Conservation (phyloP, 352 stramenopile genomes). For the Globisporangium emineosum region DNA sequence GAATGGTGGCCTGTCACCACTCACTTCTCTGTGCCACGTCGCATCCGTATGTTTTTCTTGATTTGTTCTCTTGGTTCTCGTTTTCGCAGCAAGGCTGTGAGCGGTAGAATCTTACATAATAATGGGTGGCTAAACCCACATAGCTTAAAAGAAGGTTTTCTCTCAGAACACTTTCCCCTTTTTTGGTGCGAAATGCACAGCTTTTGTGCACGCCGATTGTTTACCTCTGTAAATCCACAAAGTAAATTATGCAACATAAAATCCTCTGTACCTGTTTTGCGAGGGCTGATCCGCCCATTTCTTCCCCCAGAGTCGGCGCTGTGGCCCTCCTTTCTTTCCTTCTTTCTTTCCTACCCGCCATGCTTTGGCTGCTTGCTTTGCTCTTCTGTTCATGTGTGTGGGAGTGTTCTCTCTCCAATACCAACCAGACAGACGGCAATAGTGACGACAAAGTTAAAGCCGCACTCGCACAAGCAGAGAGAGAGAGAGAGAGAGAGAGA, state of each 20-base stretch:
- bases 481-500: neutral
- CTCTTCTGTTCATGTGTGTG: constrained; percentile 1
- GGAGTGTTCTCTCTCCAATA: neutral
- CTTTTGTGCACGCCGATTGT: neutral
- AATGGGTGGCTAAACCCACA: no score
- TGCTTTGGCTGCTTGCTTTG: neutral
- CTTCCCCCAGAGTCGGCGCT: constrained; percentile 1
- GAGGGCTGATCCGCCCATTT: constrained; percentile 1
- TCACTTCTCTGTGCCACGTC: constrained; percentile 1
- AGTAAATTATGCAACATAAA: no score
- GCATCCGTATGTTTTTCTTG: neutral
- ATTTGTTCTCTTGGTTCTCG: neutral
- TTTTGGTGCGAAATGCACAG: constrained; percentile 4
- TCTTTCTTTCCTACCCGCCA: constrained; percentile 6
- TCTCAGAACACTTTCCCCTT: neutral
- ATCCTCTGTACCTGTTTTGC: neutral
- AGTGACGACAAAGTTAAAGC: neutral
- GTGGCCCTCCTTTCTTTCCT: neutral
- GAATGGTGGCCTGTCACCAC: neutral
- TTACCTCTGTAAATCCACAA: neutral
- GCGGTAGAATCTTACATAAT: no score
- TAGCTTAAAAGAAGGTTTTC: neutral
- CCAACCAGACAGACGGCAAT: neutral
- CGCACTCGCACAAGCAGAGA: neutral
- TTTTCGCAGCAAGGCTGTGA: neutral